A percentile compares a stretch with the other conserved stretches of the same genome.
Evolutionary conservation across 805 yeast species (phyloP).

Genomic region (Teunomyces tritomae): DNA sequence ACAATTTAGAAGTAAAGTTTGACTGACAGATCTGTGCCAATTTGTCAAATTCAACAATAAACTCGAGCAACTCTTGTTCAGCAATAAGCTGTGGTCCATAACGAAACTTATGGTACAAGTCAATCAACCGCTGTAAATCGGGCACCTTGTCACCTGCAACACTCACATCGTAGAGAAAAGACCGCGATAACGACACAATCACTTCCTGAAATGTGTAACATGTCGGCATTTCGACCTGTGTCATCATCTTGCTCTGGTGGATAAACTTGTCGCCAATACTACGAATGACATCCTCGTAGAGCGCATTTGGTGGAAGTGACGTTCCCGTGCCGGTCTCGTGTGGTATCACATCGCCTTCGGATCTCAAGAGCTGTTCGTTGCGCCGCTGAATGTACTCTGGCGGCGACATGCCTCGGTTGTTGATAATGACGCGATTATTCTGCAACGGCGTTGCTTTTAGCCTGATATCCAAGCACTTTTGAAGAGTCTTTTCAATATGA

Average conservation of each 20-base stretch:
- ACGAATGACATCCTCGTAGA: slow-evolving; percentile 56
- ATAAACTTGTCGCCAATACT: slow-evolving; percentile 58
- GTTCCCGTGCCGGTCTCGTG: slow-evolving; percentile 17
- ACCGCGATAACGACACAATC: slow-evolving; percentile 28
- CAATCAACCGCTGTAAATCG: slow-evolving; percentile 26
- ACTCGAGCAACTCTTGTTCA: slow-evolving; percentile 56
- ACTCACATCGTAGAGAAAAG: slow-evolving; percentile 1
- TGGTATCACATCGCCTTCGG: slow-evolving; percentile 14
- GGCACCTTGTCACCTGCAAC: slow-evolving; percentile 5
- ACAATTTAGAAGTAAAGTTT: neutral
- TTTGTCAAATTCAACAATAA: slow-evolving; percentile 41
- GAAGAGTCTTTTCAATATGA: slow-evolving; percentile 24
- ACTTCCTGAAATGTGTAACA: slow-evolving; percentile 43
- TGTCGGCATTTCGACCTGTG: slow-evolving; percentile 17
- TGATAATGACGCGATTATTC: slow-evolving; percentile 25
- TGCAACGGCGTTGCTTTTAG: slow-evolving; percentile 37
- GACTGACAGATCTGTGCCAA: slow-evolving; percentile 10
- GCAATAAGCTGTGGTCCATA: slow-evolving; percentile 63
- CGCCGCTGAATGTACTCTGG: slow-evolving; percentile 39
- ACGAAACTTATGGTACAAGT: slow-evolving; percentile 62
- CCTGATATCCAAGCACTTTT: slow-evolving; percentile 28
- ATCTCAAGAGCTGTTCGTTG: slow-evolving; percentile 15
- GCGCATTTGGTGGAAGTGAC: slow-evolving; percentile 26
- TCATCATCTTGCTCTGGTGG: slow-evolving; percentile 41
- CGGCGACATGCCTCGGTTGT: slow-evolving; percentile 41